Evolutionary conservation across 208 protist genomes (phyloP).

Genomic region (Leishmania lainsoni): DNA sequence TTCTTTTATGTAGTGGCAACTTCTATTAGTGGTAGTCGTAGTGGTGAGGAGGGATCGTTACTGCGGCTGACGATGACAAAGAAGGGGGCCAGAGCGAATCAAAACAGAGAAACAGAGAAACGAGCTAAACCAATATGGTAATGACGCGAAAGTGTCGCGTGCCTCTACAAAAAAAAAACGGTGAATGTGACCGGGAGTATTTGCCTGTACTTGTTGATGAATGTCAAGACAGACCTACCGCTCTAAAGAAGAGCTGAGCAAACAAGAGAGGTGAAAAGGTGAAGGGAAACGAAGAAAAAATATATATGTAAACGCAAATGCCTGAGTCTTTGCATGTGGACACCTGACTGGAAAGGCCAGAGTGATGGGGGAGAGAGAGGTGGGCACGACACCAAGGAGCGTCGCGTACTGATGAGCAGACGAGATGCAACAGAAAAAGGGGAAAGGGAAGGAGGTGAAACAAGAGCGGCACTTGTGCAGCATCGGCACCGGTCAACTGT

Average conservation of each 20-base stretch:
- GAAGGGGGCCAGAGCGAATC: neutral
- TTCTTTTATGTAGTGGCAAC: neutral
- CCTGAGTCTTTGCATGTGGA: neutral
- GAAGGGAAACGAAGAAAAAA: neutral
- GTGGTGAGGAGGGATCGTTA: neutral
- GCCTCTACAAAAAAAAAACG: neutral
- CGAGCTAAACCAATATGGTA: neutral
- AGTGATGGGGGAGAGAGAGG: neutral
- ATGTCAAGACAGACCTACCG: neutral
- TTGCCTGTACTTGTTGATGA: neutral
- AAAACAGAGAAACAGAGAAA: neutral
- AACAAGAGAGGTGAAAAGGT: neutral
- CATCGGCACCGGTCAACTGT: neutral
- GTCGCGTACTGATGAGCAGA: neutral
- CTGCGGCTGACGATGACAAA: neutral
- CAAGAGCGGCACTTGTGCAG: neutral
- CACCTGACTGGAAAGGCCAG: neutral
- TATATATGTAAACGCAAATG: neutral
- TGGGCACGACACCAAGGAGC: neutral
- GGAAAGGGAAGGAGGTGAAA: neutral
- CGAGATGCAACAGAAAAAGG: neutral
- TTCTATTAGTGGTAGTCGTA: neutral
- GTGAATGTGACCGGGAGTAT: neutral
- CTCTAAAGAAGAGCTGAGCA: neutral
- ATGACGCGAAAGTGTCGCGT: neutral